A percentile compares a stretch with the other conserved stretches of the same genome.
Conservation (phyloP, 176 grass and related monocot species). For the Urochloa ruziziensis region DNA sequence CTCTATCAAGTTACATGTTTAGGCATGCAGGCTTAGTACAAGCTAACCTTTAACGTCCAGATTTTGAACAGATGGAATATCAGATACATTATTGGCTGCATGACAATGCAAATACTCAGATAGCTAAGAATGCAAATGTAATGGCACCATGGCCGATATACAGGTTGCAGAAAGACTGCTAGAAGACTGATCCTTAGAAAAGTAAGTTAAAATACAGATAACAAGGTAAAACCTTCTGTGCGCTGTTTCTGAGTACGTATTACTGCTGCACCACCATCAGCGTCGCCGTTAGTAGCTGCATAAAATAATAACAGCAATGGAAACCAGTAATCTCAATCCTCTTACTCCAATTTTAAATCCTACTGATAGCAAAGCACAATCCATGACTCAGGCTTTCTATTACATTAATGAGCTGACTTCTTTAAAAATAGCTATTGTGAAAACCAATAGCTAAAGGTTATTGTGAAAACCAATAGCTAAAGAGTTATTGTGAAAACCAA, state of each 20-base stretch:
- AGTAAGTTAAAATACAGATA: neutral
- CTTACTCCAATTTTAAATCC: constrained; percentile 8
- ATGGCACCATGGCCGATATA: neutral
- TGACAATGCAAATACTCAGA: neutral
- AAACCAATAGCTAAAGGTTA: no score
- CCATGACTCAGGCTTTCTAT: neutral
- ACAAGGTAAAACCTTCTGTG: constrained; percentile 5
- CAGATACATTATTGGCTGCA: neutral
- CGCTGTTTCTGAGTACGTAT: neutral
- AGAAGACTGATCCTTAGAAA: neutral
- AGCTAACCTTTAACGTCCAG: neutral
- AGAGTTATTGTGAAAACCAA: neutral
- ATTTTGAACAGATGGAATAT: neutral
- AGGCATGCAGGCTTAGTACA: no score
- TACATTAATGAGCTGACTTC: no score
- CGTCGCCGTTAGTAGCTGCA: neutral
- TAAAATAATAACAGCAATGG: neutral
- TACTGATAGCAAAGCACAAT: neutral
- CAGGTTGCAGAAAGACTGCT: neutral
- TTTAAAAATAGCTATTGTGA: no score
- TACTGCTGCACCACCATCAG: neutral
- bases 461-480: no score
- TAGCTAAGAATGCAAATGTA: neutral
- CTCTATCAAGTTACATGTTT: neutral
- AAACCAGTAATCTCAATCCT: neutral